Evolutionary conservation across 1,284 basidiomycete species (phyloP).

Genomic region (Ceratobasidium sp.): DNA sequence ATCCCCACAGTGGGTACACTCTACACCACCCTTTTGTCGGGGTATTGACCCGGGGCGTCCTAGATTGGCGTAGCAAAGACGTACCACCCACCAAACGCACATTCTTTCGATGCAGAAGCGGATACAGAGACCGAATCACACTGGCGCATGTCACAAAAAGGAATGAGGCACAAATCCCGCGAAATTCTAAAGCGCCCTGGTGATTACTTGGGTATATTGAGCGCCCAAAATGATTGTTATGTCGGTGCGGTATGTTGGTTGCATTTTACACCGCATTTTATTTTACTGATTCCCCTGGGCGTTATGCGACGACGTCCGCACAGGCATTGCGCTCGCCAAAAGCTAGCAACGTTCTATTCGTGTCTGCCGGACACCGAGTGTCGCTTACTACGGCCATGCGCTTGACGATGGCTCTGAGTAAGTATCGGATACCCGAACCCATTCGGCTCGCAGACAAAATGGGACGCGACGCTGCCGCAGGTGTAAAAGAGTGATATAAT

Average conservation of each 20-base stretch:
- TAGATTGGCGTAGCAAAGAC: constrained; percentile 53
- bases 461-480: constrained; percentile 42
- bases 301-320: background rate
- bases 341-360: constrained; percentile 53
- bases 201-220: constrained; percentile 52
- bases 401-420: constrained; percentile 51
- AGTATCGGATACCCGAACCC: constrained; percentile 53
- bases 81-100: constrained; percentile 51
- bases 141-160: constrained; percentile 52
- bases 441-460: constrained; percentile 53
- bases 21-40: background rate
- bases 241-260: constrained; percentile 50
- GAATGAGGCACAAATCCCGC: constrained; percentile 51
- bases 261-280: background rate
- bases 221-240: constrained; percentile 45
- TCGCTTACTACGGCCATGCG: constrained; percentile 51
- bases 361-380: constrained; percentile 54
- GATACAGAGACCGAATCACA: constrained; percentile 30
- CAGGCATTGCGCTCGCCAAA: constrained; percentile 52
- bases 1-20: constrained; percentile 53
- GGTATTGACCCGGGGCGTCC: background rate
- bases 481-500: constrained; percentile 1
- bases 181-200: constrained; percentile 49
- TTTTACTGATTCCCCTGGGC: background rate
- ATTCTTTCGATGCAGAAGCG: background rate